Percentiles rank a stretch among this genome's conserved stretches.
Evolutionary conservation across 306 rosid species (phyloP).

Genomic region (Castanea sativa): DNA sequence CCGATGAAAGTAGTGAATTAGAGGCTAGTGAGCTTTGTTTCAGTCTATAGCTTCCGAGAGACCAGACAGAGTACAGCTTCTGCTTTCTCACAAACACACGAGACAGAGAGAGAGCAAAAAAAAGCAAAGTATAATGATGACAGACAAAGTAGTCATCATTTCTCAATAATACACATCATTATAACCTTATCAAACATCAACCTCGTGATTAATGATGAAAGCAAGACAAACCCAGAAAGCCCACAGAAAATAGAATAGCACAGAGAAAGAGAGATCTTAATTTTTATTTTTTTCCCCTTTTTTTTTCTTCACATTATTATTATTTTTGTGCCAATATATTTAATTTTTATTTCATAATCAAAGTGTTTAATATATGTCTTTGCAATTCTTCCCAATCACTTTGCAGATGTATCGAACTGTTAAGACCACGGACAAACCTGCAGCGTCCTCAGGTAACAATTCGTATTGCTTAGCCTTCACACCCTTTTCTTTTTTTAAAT

Average conservation of each 20-base stretch:
- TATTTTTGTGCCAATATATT: neutral
- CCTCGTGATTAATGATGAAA: conserved; percentile 70
- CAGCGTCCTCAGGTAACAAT: conserved; percentile 88
- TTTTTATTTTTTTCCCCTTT: neutral
- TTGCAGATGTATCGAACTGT: conserved; percentile 94
- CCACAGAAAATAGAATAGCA: neutral
- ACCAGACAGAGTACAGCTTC: conserved; percentile 37
- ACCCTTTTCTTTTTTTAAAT: neutral
- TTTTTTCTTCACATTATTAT: neutral
- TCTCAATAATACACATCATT: conserved; percentile 51
- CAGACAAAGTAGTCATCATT: conserved; percentile 63
- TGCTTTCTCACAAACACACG: neutral
- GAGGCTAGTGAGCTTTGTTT: conserved; percentile 18
- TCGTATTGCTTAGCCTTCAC: conserved; percentile 46
- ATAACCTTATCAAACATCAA: conserved; percentile 52
- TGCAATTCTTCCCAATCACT: conserved; percentile 15
- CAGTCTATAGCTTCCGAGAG: conserved; percentile 47
- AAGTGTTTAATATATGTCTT: conserved; percentile 4
- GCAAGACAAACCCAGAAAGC: conserved; percentile 28
- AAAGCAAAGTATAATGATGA: conserved; percentile 1
- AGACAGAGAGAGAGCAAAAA: conserved; percentile 27
- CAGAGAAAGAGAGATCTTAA: conserved; percentile 20
- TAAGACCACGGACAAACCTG: conserved; percentile 93
- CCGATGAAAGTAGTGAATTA: conserved; percentile 35
- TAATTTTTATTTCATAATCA: neutral